Base-by-base conservation (phyloP, 495 filamentous ascomycete species). In the Xylaria cubensis region DNA sequence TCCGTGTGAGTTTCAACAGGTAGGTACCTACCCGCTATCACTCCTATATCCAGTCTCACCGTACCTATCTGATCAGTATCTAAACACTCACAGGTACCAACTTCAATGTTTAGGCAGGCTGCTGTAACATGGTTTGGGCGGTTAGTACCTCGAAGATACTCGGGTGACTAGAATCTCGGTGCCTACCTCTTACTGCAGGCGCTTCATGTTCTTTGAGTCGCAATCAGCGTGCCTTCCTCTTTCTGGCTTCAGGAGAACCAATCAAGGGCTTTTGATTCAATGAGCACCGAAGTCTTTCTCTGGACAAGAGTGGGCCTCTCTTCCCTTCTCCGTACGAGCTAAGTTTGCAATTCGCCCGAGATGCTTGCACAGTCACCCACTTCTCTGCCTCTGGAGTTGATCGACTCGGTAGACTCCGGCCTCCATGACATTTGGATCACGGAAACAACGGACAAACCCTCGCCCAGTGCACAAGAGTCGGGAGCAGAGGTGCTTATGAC, bases 341-440 rank as follows among this genome's bases (percentile, higher is more conserved):
- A 19, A 12, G 9, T 41, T 21, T 34, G 41, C 24, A 8, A 15
- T 24, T 15, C 17, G 26, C 44, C 13, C 58, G 46, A 63, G n/a
- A 56, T 68, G 65, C 44, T 64, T 8, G 3, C 65, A n/a, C n/a
- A 68, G 19, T 36, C 19, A 53, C 65, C 39, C 36, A 3, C 36
- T 39, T 56, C n/a, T 46, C 48, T 32, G 6, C 5, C 46, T 21
- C 17, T 34, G 15, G 29, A 70, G 68, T 8, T 64, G 34, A 15
- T 58, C 9, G 13, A 36, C 32, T 39, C 29, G 21, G 39, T 29
- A 50, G 63, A 65, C 44, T 10, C 63, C 15, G 15, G 24, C 15
- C 29, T 32, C 39, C 4, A 50, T 26, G 12, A 53, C 3, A 29
- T 19, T 34, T 59, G 55, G 55, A 39, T 61, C 32, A 64, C 61